These are phyloP conservation scores for Massarina eburnea DNA, from an alignment of 2,329 filamentous ascomycete genomes.

Conservation along the genomic window DNA sequence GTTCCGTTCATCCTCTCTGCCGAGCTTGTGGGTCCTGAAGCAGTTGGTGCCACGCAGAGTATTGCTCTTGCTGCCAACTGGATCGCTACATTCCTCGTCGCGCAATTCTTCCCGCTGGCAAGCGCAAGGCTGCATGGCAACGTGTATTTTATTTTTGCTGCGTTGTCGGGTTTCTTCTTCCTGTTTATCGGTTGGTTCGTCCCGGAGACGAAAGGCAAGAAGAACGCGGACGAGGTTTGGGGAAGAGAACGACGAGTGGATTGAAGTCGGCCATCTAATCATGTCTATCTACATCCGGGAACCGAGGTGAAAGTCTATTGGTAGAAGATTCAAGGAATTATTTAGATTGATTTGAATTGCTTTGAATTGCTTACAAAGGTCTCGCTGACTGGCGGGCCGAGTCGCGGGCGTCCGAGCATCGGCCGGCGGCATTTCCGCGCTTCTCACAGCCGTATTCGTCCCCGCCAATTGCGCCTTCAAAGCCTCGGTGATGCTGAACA, in stretches of 20 bases:
- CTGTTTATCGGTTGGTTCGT: slow-evolving; percentile 73
- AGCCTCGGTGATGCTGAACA: slow-evolving; percentile 14
- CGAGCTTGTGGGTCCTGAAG: slow-evolving; percentile 86
- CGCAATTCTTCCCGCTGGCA: slow-evolving; percentile 90
- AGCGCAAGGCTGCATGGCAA: slow-evolving; percentile 78
- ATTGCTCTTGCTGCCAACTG: slow-evolving; percentile 88
- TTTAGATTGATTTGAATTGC: slow-evolving; percentile 19
- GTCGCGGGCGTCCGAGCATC: slow-evolving; percentile 6
- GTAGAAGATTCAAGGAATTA: not conserved
- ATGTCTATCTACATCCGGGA: not conserved
- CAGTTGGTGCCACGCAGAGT: slow-evolving; percentile 87
- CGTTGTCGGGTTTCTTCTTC: slow-evolving; percentile 67
- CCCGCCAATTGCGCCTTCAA: slow-evolving; percentile 9
- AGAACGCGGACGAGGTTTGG: slow-evolving; percentile 88
- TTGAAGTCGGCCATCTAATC: not conserved
- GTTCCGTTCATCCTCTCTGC: slow-evolving; percentile 93
- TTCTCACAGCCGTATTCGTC: slow-evolving; percentile 18
- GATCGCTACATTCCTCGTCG: slow-evolving; percentile 85
- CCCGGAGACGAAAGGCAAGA: slow-evolving; percentile 87
- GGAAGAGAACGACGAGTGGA: slow-evolving; percentile 57
- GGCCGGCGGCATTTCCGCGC: slow-evolving; percentile 22
- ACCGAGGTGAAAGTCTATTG: not conserved
- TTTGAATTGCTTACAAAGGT: slow-evolving; percentile 4
- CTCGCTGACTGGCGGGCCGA: not conserved
- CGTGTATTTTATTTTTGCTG: slow-evolving; percentile 91